Conservation (phyloP, 805 yeast species). For the Suhomyces pyralidae region DNA sequence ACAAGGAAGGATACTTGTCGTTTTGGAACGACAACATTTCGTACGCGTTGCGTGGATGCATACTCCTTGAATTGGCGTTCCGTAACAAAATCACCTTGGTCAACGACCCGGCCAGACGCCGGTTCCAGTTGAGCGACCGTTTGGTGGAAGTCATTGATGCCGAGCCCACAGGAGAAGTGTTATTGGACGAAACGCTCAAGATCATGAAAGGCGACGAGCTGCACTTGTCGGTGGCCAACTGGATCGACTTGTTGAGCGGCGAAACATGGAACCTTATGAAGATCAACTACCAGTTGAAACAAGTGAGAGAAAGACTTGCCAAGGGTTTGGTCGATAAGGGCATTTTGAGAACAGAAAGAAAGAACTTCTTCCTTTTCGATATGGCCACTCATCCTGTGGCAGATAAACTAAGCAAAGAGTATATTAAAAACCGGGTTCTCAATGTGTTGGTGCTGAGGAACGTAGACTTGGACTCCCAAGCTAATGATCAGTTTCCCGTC, state of each 20-base stretch:
- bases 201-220: conserved; percentile 84
- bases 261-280: conserved; percentile 98
- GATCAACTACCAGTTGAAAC: conserved; percentile 92
- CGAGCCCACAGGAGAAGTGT: conserved; percentile 88
- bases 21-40: conserved; percentile 98
- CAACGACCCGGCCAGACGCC: conserved; percentile 86
- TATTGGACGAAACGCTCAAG: conserved; percentile 89
- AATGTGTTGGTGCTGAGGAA: conserved; percentile 70
- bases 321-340: conserved; percentile 98
- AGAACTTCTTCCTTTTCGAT: conserved; percentile 89
- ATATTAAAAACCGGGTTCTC: conserved; percentile 69
- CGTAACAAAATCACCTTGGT: conserved; percentile 86
- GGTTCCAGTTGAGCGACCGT: conserved; percentile 85
- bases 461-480: conserved; percentile 43
- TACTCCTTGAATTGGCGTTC: conserved; percentile 85
- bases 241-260: conserved; percentile 93
- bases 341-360: conserved; percentile 89
- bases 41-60: conserved; percentile 93
- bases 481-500: conserved; percentile 64
- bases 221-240: conserved; percentile 71
- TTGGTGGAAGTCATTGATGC: conserved; percentile 83
- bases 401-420: conserved; percentile 81
- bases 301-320: conserved; percentile 93
- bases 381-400: conserved; percentile 98
- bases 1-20: conserved; percentile 91